These are phyloP conservation scores for Ceratocystis cacaofunesta DNA, from an alignment of 2,329 filamentous ascomycete genomes.

Conservation along the genomic window DNA sequence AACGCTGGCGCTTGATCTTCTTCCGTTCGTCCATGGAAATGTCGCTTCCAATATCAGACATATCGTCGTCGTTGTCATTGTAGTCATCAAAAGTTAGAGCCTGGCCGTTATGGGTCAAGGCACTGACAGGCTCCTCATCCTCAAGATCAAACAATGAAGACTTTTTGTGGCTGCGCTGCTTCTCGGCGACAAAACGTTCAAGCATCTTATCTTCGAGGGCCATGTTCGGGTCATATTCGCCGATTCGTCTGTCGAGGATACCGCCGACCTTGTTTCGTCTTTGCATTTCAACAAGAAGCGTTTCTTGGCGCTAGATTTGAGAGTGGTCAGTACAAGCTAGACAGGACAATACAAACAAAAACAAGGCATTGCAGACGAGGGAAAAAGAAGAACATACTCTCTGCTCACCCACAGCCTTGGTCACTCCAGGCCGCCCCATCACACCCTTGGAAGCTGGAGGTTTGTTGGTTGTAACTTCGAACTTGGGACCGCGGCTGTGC, in stretches of 20 bases:
- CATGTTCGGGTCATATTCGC: conserved; percentile 90
- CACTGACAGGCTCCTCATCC: conserved; percentile 52
- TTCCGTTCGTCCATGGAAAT: conserved; percentile 39
- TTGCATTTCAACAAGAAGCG: conserved; percentile 79
- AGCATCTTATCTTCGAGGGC: conserved; percentile 83
- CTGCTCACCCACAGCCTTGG: conserved; percentile 77
- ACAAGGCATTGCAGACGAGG: not conserved
- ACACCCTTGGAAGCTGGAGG: conserved; percentile 39
- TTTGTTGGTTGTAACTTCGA: conserved; percentile 61
- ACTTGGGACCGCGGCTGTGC: conserved; percentile 65
- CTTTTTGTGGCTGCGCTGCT: conserved; percentile 63
- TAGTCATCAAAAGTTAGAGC: conserved; percentile 69
- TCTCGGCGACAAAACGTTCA: conserved; percentile 79
- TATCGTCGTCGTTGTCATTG: conserved; percentile 59
- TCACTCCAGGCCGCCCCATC: conserved; percentile 63
- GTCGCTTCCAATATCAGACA: conserved; percentile 46
- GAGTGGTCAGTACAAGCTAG: conserved; percentile 19
- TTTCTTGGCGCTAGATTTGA: conserved; percentile 50
- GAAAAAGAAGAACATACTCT: conserved; percentile 37
- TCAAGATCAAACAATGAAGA: conserved; percentile 80
- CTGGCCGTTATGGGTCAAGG: conserved; percentile 72
- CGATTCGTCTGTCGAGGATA: conserved; percentile 83
- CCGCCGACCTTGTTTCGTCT: conserved; percentile 80
- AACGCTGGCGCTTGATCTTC: conserved; percentile 41
- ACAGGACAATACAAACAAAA: not conserved